Conservation (phyloP, 2,329 filamentous ascomycete species). For the Aspergillus ibericus region DNA sequence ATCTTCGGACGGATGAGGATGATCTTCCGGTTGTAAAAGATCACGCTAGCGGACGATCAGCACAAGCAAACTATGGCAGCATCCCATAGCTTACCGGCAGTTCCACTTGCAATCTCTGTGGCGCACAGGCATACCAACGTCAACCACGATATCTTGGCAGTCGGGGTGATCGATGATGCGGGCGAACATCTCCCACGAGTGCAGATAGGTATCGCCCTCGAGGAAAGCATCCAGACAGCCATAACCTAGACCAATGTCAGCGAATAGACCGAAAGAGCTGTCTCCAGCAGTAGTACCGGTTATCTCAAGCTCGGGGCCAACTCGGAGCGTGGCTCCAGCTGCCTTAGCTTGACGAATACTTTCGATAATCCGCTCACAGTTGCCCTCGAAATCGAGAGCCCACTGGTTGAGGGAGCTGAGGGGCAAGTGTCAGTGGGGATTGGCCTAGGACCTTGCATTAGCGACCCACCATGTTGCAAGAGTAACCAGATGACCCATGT, state of each 20-base stretch:
- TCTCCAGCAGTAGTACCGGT: conserved; percentile 41
- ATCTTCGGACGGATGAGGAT: conserved; percentile 72
- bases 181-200: conserved; percentile 63
- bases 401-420: conserved; percentile 46
- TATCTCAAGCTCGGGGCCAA: conserved; percentile 57
- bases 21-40: conserved; percentile 66
- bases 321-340: conserved; percentile 61
- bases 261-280: background rate
- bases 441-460: background rate
- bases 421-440: conserved; percentile 13
- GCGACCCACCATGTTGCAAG: conserved; percentile 46
- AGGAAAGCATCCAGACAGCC: conserved; percentile 67
- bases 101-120: conserved; percentile 66
- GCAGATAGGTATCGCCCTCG: conserved; percentile 58
- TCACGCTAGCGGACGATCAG: conserved; percentile 40
- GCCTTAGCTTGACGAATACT: conserved; percentile 62
- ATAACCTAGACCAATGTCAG: conserved; percentile 45
- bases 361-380: conserved; percentile 62
- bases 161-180: conserved; percentile 61
- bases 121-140: conserved; percentile 62
- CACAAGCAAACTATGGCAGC: background rate
- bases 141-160: conserved; percentile 66
- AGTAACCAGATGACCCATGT: conserved; percentile 43
- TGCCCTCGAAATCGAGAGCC: conserved; percentile 64
- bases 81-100: conserved; percentile 45